phyloP scores from a whole-genome alignment of 768 basidiomycete genomes.

The Strobilomyces dryophilus region DNA sequence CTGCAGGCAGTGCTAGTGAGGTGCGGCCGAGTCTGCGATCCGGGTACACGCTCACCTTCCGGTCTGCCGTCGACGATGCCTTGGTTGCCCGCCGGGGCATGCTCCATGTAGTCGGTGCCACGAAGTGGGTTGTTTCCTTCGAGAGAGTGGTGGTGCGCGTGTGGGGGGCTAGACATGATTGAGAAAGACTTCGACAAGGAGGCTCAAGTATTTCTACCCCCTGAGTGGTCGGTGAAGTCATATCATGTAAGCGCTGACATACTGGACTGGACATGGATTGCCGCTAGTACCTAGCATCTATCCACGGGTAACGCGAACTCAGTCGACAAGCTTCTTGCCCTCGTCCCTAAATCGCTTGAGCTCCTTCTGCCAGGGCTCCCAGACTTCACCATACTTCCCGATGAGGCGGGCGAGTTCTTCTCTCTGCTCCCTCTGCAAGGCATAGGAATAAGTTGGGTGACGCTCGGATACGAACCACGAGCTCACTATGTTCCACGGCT shows the following conservation, averaged over 20 bases:
- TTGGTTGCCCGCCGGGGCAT: constrained; percentile 9
- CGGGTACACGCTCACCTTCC: constrained; percentile 4
- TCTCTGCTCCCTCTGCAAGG: constrained; percentile 70
- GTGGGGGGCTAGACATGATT: constrained; percentile 9
- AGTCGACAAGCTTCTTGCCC: constrained; percentile 53
- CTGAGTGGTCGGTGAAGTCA: constrained; percentile 10
- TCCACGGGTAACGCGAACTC: background rate
- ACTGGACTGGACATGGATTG: background rate
- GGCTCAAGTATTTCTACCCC: background rate
- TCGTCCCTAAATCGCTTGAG: constrained; percentile 70
- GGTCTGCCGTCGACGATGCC: constrained; percentile 21
- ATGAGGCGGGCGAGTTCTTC: constrained; percentile 70
- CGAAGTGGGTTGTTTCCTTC: constrained; percentile 16
- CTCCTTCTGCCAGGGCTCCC: constrained; percentile 85
- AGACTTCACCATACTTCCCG: constrained; percentile 80
- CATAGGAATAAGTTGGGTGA: background rate
- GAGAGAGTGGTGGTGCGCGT: constrained; percentile 18
- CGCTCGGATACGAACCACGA: background rate
- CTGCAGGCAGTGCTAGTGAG: background rate
- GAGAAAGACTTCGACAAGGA: background rate
- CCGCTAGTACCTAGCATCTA: background rate
- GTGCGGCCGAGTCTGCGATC: background rate
- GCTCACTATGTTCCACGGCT: constrained; percentile 82
- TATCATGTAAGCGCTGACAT: constrained; percentile 5
- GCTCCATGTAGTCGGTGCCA: constrained; percentile 14